These are phyloP conservation scores for Dendrothele bispora DNA, from an alignment of 768 basidiomycete genomes.

Conservation along the genomic window DNA sequence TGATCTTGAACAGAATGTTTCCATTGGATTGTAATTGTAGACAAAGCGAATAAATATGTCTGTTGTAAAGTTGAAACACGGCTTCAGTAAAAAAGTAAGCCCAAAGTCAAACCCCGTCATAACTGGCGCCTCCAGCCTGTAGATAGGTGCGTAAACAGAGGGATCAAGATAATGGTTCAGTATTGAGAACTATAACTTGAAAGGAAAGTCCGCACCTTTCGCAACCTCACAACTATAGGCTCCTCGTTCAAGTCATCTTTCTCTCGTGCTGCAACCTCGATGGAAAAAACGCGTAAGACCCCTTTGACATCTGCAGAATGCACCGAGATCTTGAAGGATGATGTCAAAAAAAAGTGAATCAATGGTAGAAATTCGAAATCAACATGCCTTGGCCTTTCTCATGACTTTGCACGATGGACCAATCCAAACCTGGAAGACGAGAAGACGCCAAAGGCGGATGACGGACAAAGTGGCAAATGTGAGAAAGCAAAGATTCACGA, in stretches of 20 bases:
- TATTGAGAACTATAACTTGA: constrained; percentile 3
- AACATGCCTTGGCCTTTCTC: constrained; percentile 84
- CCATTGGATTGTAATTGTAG: no score
- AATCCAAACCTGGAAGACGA: constrained; percentile 62
- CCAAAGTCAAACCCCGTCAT: constrained; percentile 69
- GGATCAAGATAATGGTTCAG: no score
- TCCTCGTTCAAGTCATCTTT: constrained; percentile 86
- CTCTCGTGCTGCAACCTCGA: constrained; percentile 85
- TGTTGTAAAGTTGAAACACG: background rate
- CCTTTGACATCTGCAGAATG: constrained; percentile 87
- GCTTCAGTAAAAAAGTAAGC: background rate
- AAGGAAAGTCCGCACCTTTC: constrained; percentile 60
- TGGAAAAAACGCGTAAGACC: constrained; percentile 74
- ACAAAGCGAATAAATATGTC: no score
- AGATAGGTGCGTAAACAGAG: no score
- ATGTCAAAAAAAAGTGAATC: constrained; percentile 27
- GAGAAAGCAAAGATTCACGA: constrained; percentile 8
- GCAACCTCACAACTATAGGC: constrained; percentile 76
- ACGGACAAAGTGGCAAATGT: constrained; percentile 14
- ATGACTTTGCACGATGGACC: constrained; percentile 82
- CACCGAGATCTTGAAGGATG: constrained; percentile 74
- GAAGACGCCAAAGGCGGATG: constrained; percentile 5
- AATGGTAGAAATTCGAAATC: constrained; percentile 23
- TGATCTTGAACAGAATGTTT: no score
- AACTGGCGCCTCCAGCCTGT: constrained; percentile 86